These are phyloP conservation scores for Saccharomycopsis sp. DNA, from an alignment of 805 yeast species.

Conservation along the genomic window DNA sequence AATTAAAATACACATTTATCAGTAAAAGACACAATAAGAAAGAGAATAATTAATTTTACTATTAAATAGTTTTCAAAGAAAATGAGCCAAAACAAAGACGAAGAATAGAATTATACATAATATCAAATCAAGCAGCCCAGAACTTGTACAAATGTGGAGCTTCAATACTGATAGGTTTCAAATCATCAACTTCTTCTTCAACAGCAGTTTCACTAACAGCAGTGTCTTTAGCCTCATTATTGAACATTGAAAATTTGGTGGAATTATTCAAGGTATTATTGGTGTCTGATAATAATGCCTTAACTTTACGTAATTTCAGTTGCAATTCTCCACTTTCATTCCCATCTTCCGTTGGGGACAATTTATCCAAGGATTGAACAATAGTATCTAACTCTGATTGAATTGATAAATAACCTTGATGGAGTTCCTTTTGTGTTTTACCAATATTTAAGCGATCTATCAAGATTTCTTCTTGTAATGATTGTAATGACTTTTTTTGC, in stretches of 20 bases:
- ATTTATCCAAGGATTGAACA: conserved; percentile 22
- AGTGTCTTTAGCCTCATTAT: conserved; percentile 4
- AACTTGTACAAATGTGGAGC: conserved; percentile 54
- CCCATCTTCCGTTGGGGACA: not conserved
- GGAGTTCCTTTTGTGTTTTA: conserved; percentile 33
- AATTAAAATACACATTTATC: too few relatives aligned
- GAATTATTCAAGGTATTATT: not conserved
- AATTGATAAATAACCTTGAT: conserved; percentile 25
- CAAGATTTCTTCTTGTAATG: conserved; percentile 57
- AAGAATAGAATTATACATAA: too few relatives aligned
- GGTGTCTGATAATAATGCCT: conserved; percentile 6
- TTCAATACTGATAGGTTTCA: conserved; percentile 49
- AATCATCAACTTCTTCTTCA: conserved; percentile 25
- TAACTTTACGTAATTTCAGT: conserved; percentile 1
- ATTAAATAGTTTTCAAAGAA: too few relatives aligned
- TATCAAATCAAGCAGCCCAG: conserved; percentile 42
- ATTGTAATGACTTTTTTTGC: conserved; percentile 48
- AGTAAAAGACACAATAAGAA: too few relatives aligned
- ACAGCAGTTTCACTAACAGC: conserved; percentile 13
- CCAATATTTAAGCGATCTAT: conserved; percentile 58
- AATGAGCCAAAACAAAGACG: too few relatives aligned
- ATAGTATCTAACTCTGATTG: conserved; percentile 36
- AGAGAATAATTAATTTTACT: too few relatives aligned
- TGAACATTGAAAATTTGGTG: conserved; percentile 10
- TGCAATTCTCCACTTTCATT: not conserved